Percentiles rank a stretch among this genome's conserved stretches.
phyloP scores from a whole-genome alignment of 176 grass and related monocot species.

The Rhynchospora tenuis region DNA sequence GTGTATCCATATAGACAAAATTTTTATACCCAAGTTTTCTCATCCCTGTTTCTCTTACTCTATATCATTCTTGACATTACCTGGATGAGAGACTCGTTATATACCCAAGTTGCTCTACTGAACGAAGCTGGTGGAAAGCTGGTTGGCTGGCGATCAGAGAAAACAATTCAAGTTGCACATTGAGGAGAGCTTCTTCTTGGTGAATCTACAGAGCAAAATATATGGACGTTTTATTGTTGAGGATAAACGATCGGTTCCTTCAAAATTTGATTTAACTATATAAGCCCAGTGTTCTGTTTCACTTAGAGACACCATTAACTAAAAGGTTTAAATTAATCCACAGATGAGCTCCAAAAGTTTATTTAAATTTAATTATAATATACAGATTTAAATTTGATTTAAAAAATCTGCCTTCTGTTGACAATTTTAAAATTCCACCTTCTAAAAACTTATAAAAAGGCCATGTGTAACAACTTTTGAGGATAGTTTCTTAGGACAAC shows the following conservation, averaged over 20 bases:
- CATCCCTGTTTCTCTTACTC: no score
- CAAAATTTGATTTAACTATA: background rate
- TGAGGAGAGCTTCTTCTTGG: slow-evolving; percentile 61
- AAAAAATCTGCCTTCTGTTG: background rate
- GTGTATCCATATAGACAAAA: background rate
- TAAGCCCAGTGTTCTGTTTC: background rate
- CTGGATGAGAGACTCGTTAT: slow-evolving; percentile 59
- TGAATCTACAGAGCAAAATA: slow-evolving; percentile 44
- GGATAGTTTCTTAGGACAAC: background rate
- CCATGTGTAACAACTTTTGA: background rate
- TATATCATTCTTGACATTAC: slow-evolving; percentile 21
- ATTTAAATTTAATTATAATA: background rate
- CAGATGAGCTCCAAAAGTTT: background rate
- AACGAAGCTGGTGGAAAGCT: slow-evolving; percentile 81
- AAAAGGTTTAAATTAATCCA: background rate
- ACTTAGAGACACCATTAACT: background rate
- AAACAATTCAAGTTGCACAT: slow-evolving; percentile 74
- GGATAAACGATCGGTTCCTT: background rate
- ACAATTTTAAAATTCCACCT: no score
- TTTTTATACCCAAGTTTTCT: background rate
- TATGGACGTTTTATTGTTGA: background rate
- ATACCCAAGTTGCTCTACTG: slow-evolving; percentile 95
- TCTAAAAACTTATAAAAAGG: no score
- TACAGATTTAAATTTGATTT: background rate
- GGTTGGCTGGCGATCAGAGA: slow-evolving; percentile 66